Conservation (phyloP, 768 basidiomycete species). For the Pisolithus albus region DNA sequence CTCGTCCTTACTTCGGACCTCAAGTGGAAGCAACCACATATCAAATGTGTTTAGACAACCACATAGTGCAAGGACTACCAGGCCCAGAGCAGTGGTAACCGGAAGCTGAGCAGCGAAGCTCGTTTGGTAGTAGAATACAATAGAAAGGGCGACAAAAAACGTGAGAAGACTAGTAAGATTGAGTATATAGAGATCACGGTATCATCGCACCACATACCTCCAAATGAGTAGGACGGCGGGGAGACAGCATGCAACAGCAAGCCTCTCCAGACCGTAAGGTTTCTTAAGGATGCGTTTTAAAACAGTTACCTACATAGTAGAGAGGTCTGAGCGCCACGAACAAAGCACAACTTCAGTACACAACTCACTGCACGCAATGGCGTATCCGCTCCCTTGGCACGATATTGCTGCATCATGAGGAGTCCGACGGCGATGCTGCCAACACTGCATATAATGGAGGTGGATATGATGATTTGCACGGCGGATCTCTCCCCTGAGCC, state of each 20-base stretch:
- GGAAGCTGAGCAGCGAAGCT: conserved; percentile 20
- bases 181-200: neutral
- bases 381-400: conserved; percentile 26
- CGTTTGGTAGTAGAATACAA: conserved; percentile 25
- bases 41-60: conserved; percentile 25
- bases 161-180: conserved; percentile 25
- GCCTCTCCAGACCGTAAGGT: conserved; percentile 27
- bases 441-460: conserved; percentile 22
- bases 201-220: conserved; percentile 20
- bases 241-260: conserved; percentile 35
- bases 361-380: conserved; percentile 22
- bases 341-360: neutral
- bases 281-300: conserved; percentile 22
- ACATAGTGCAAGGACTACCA: conserved; percentile 18
- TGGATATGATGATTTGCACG: conserved; percentile 21
- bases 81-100: conserved; percentile 17
- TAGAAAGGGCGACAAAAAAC: conserved; percentile 27
- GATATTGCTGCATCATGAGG: conserved; percentile 27
- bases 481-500: conserved; percentile 8
- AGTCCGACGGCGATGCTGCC: conserved; percentile 27
- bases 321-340: neutral
- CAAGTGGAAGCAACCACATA: conserved; percentile 10
- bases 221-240: conserved; percentile 37
- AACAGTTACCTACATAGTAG: conserved; percentile 13
- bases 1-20: neutral